Base-by-base conservation (phyloP, 257 asterid genomes). In the Osmanthus fragrans region DNA sequence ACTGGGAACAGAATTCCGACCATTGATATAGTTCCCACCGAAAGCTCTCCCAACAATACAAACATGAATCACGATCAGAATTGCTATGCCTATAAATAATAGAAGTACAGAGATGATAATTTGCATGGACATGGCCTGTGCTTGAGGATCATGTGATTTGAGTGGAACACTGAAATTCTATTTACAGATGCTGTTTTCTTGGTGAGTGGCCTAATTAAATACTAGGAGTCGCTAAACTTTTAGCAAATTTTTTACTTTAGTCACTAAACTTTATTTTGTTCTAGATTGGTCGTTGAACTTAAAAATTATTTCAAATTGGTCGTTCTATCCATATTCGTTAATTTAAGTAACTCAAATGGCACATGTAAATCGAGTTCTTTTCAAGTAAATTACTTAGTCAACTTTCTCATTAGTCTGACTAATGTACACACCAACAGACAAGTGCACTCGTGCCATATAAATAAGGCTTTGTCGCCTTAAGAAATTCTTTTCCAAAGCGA, bases 41-140 rank as follows among this genome's bases (percentile, higher is more conserved):
- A 87, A 87, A 29, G 89, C 89, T 79, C 97, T 85, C 30, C 91
- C 85, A 63, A 87, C 92, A 33, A 91, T 87, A 82, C 95, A 91
- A 3, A 87, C 75, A 83, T 91, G 93, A 63, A 92, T 87, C 16
- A 77, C 58, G 0, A 82, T 76, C 66, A 92, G 71, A 81, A 85
- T 64, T 12, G 84, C 83, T 73, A 89, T 77, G 1, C 90, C 97
- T 0, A 83, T 81, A 8, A 86, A 7, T 23, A 91, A 73, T 34
- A 89, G 54, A 2, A 82, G 10, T 84, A 82, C 87, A 4, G 90
- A 88, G 49, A 86, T 67, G 18, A 90, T 60, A 0, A 89, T 77
- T 81, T 87, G 93, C 89, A 87, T 74, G 9, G 77, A 80, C 92
- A 86, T 85, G 16, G 40, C 80, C 73, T 19, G 2, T 10, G 32